Percentiles rank a stretch among this genome's conserved stretches.
phyloP scores from a whole-genome alignment of 768 basidiomycete genomes.

The Suillus decipiens region DNA sequence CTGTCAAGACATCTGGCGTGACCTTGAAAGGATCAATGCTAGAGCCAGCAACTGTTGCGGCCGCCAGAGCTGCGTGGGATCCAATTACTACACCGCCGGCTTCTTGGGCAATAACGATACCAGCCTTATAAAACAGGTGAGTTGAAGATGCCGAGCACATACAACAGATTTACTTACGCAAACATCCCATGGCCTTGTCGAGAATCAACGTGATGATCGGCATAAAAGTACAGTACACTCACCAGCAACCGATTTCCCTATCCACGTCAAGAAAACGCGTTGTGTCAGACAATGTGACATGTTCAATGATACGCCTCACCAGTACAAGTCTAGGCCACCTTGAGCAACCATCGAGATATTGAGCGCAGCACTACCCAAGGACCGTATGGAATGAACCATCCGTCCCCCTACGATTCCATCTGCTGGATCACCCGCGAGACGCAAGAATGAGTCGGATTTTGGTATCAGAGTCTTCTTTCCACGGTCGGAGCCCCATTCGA shows the following conservation, averaged over 20 bases:
- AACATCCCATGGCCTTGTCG: conserved; percentile 77
- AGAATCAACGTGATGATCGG: neutral
- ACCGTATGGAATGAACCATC: conserved; percentile 85
- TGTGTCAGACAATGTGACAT: neutral
- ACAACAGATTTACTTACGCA: conserved; percentile 46
- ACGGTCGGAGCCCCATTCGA: conserved; percentile 91
- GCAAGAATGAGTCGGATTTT: conserved; percentile 69
- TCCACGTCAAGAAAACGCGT: conserved; percentile 7
- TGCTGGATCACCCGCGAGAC: conserved; percentile 71
- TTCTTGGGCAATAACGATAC: conserved; percentile 88
- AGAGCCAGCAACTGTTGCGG: conserved; percentile 30
- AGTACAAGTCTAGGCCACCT: conserved; percentile 86
- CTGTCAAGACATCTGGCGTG: conserved; percentile 68
- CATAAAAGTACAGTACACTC: conserved; percentile 23
- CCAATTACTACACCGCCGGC: conserved; percentile 84
- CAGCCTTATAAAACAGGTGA: conserved; percentile 52
- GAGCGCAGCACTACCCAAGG: conserved; percentile 81
- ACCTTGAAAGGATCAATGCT: conserved; percentile 56
- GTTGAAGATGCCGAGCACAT: conserved; percentile 2
- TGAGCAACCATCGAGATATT: conserved; percentile 86
- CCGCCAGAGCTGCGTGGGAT: conserved; percentile 49
- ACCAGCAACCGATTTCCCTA: conserved; percentile 83
- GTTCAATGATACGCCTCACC: conserved; percentile 45
- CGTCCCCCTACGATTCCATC: conserved; percentile 63
- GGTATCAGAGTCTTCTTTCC: conserved; percentile 48